These are phyloP conservation scores for Taiwanofungus camphoratus DNA, from an alignment of 1,284 basidiomycete species.

Conservation along the genomic window DNA sequence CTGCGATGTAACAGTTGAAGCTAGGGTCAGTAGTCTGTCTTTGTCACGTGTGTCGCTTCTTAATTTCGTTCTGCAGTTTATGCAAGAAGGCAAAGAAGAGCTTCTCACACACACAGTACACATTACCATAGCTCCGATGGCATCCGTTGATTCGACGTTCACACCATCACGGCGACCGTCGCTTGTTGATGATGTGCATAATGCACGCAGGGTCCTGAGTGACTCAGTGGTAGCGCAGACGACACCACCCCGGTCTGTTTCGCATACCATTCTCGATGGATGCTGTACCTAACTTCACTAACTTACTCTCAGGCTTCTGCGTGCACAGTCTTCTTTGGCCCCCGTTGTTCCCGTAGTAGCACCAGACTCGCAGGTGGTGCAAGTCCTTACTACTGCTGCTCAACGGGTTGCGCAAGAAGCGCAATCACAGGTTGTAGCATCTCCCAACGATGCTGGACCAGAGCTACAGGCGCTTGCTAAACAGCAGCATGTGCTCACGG, in stretches of 20 bases:
- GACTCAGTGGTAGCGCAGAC: conserved; percentile 45
- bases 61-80: conserved; percentile 41
- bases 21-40: conserved; percentile 49
- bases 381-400: conserved; percentile 68
- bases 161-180: conserved; percentile 56
- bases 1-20: conserved; percentile 66
- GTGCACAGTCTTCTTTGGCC: conserved; percentile 20
- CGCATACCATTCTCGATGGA: background rate
- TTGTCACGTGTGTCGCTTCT: conserved; percentile 8
- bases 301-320: conserved; percentile 18
- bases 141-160: conserved; percentile 57
- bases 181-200: conserved; percentile 41
- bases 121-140: conserved; percentile 66
- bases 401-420: conserved; percentile 71
- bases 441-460: conserved; percentile 40
- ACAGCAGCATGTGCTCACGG: conserved; percentile 73
- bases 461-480: conserved; percentile 66
- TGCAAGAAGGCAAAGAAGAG: conserved; percentile 69
- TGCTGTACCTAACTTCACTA: background rate
- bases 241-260: conserved; percentile 23
- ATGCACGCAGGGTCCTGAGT: conserved; percentile 54
- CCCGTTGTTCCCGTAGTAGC: conserved; percentile 27
- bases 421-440: conserved; percentile 57
- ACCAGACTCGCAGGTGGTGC: conserved; percentile 61
- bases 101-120: conserved; percentile 59